Base-by-base conservation (phyloP, 1,139 yeast species). In the Zygoascus hellenicus region DNA sequence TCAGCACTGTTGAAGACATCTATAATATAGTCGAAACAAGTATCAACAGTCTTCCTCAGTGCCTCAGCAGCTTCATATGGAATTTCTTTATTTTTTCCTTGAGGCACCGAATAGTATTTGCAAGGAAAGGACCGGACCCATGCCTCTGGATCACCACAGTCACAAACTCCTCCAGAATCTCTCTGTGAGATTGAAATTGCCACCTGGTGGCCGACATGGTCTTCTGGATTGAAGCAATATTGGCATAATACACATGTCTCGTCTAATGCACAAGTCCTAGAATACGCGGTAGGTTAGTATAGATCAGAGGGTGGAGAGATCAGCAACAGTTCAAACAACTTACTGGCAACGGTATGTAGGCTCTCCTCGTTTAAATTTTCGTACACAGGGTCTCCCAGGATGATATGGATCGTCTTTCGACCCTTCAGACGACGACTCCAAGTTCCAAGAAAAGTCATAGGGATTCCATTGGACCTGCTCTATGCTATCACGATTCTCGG, bases 141-240 rank as follows among this genome's bases (percentile, higher is more conserved):
- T 0, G 96, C 95, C 52, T 83, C 87, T 0, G 77, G 73, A 61
- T 92, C 96, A 1, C 97, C 97, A 67, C 97, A 92, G 62, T 92
- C 97, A 63, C 97, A 92, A 5, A 89, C 89, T 0, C 97, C 97
- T 3, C 96, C 96, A 54, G 82, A 84, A 51, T 88, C 95, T 45
- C 92, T 70, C 48, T 78, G 81, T 47, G 90, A 82, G 11, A 88
- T 80, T 37, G 81, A 76, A 13, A 85, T 78, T 47, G 83, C 80
- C 11, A 86, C 83, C 40, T 81, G 78, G 63, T 92, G 98, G 44
- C 81, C 95, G 31, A 65, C 62, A 65, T 92, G 98, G 49, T 75
- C 74, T 4, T 78, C 80, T 2, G 81, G 80, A 48, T 80, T 78
- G 65, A 73, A 92, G 62, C 98, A 92, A 54, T 76, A 71, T 7